Base-by-base conservation (phyloP, 2,329 filamentous ascomycete species). In the Phialophora expanda region DNA sequence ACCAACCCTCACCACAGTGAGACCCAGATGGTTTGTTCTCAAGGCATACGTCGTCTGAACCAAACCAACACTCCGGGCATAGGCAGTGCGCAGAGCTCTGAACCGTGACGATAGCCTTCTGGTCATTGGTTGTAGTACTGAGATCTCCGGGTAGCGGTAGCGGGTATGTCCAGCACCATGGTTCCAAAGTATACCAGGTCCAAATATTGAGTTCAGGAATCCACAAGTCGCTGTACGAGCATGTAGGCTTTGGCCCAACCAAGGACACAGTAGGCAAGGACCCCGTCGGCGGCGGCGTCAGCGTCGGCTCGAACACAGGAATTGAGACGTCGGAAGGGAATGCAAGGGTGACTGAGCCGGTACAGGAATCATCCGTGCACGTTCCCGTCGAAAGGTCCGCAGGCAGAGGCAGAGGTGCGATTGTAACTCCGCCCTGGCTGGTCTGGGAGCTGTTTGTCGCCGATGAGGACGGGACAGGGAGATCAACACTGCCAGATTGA, bases 1-100 rank as follows among this genome's bases (percentile, higher is more conserved):
- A 41, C 62, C 62, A 65, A 12, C 51, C 56, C 30, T 60, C 56
- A 17, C 34, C 56, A 65, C 62, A 65, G 9, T 22, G 60, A 17
- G 50, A 44, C 3, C 62, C 57, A 11, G 56, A 48, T n/a, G 62
- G 62, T 26, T 4, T 50, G n/a, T 48, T 32, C 12, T 24, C 24
- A 6, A 22, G 41, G 30, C 62, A 65, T 6, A 48, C 9, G 2
- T 44, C 24, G 26, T 56, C 17, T 56, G 58, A 30, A 34, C 60
- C 62, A 34, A 65, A 34, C 34, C 41, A 61, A 32, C 62, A 65
- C n/a, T 22, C n/a, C 30, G 58, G 58, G 14, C 58, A 61, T 12
- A 53, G 17, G 46, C 58, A 61, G 32, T 61, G 14, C 2, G n/a
- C 58, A 1, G 58, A 48, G 12, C 58, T 61, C 22, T 24, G 44